Conservation (phyloP, 148 eudicot species). For the Dysphania ambrosioides region DNA sequence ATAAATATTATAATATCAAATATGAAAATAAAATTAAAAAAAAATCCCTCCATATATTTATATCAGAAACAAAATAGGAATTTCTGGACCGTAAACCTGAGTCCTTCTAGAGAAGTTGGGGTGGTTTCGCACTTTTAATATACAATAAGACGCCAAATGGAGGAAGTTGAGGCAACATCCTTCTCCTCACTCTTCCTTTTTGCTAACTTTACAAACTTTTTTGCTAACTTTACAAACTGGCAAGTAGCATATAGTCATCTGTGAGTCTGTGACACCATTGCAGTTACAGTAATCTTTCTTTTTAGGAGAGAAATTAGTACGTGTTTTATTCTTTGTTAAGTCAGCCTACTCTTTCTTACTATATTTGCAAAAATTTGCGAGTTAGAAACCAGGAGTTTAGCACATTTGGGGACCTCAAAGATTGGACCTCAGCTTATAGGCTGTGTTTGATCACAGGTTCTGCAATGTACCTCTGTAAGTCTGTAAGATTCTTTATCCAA, state of each 20-base stretch:
- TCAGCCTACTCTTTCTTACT: background rate
- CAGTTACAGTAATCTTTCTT: too few species aligned
- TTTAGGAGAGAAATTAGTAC: background rate
- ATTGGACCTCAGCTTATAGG: background rate
- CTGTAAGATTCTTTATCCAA: constrained; percentile 6
- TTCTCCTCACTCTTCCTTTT: background rate
- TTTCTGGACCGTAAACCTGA: too few species aligned
- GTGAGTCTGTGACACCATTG: background rate
- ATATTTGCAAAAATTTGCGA: background rate
- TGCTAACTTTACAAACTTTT: too few species aligned
- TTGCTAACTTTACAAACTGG: too few species aligned
- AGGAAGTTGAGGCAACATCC: background rate
- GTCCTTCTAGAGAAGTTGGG: too few species aligned
- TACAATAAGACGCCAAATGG: background rate
- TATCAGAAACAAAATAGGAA: too few species aligned
- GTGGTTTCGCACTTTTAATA: background rate
- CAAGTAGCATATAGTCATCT: background rate
- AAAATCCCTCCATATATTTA: too few species aligned
- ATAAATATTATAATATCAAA: too few species aligned
- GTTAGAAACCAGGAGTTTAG: background rate
- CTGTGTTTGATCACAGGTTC: background rate
- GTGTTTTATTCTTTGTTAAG: background rate
- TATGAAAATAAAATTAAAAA: too few species aligned
- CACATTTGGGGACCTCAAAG: constrained; percentile 4
- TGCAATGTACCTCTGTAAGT: background rate